Base-by-base conservation (phyloP, 2,329 filamentous ascomycete genomes). In the Chalara sp. region DNA sequence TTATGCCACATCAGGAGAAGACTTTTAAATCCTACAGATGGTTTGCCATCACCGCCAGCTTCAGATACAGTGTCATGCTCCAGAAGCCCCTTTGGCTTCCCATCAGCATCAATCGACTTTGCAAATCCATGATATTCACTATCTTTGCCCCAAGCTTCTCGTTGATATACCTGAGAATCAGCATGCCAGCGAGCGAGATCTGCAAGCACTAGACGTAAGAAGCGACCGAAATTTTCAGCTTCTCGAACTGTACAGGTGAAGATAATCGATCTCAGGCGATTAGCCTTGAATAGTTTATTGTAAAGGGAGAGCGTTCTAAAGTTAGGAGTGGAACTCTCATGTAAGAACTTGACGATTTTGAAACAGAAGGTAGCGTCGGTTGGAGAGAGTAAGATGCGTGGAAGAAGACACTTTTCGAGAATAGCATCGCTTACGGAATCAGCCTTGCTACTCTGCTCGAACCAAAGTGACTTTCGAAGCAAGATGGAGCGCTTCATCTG, bases 381-480 rank as follows among this genome's bases (percentile, higher is more conserved):
- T 1, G 89, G 82, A 0, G 91, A 96, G 32, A 96, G 74, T 30
- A 93, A 77, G 13, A 95, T 76, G 41, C 93, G 85, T 7, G 93
- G 93, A n/a, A 97, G 70, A 58, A 99, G 83, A 65, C 93, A 99
- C 61, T 95, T 85, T 68, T 97, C 90, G 7, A 99, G 78, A 13
- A 99, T 71, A 4, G 81, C 78, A 60, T 90, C 82, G 48, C 92
- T 87, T 5, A 95, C 75, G 6, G 73, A 74, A 52, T 86, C 83
- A 39, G 78, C 71, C 60, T 83, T 86, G 28, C 78, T 72, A 53
- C 80, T 78, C 56, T 79, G 76, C 5, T 78, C 72, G 65, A 97
- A 96, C 83, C 91, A 96, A 50, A 77, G 70, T 57, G 83, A 75
- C 65, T 91, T 90, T 61, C 92, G 87, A 56, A 84, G 84, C 48